Base-by-base conservation (phyloP, 2,329 filamentous ascomycete species). In the Rutstroemia sydowiana region DNA sequence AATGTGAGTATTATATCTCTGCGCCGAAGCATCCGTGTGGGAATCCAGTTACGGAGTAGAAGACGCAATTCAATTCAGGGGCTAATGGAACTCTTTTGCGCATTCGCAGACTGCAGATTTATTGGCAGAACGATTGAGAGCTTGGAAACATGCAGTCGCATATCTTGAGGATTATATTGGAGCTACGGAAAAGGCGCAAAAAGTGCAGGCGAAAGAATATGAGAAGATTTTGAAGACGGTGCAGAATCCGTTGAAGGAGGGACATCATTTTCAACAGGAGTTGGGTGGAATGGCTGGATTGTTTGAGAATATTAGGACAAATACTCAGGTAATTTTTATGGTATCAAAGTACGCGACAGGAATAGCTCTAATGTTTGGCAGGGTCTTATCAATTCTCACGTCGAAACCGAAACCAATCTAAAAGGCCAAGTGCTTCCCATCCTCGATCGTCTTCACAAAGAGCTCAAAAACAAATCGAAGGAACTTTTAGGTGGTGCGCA, bases 401-500 rank as follows among this genome's bases (percentile, higher is more conserved):
- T 85, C 62, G 92, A 97, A 69, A 95, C 91, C 5, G 90, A 93
- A 62, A 93, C 93, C 75, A 88, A 83, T 61, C 78, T 98, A 60
- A 95, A 92, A 71, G 85, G 84, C 54, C 84, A 84, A 13, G 87
- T 97, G 28, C 76, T 95, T 18, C 93, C 92, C 34, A 84, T 92
- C 57, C 84, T 98, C 65, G 88, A 95, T 63, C 86, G 90, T 48
- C 76, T 98, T 45, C 91, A 97, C 73, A 85, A 88, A 68, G 93
- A 97, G 69, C 93, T 98, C 75, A 98, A 97, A 78, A 84, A 87
- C 73, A 97, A 97, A 75, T 78, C 81, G 57, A 97, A 97, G 75
- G 91, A 96, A 71, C 78, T 98, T 45, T 77, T 80, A 40, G 78
- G 82, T 56, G 91, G 92, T 8, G 88, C 87, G 20, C 79, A 83